Evolutionary conservation across 169 alveolate species (phyloP).

Genomic region (Plasmodium relictum): DNA sequence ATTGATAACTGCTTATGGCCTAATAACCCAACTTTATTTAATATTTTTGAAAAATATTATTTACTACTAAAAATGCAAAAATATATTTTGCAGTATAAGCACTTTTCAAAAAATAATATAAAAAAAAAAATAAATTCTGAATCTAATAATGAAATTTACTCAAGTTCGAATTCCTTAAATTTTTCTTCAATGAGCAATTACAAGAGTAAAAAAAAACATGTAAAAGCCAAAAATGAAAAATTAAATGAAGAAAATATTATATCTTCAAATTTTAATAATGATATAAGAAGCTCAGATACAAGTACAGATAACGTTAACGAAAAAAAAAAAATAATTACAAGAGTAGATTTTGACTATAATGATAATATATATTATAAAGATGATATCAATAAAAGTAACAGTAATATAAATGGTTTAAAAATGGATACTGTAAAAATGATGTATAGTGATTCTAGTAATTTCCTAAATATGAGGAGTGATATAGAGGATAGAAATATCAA

Average conservation of each 20-base stretch:
- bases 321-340: background rate
- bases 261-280: background rate
- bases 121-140: slow-evolving; percentile 54
- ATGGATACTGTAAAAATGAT: background rate
- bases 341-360: background rate
- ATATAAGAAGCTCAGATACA: background rate
- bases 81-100: slow-evolving; percentile 54
- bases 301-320: background rate
- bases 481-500: no score
- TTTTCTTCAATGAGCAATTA: slow-evolving; percentile 7
- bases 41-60: slow-evolving; percentile 64
- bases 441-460: background rate
- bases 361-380: background rate
- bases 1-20: slow-evolving; percentile 61
- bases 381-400: background rate
- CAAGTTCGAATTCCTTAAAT: slow-evolving; percentile 35
- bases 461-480: no score
- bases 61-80: slow-evolving; percentile 62
- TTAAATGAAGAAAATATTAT: background rate
- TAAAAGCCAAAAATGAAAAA: background rate
- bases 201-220: background rate
- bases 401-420: background rate
- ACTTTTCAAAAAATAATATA: slow-evolving; percentile 53
- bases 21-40: slow-evolving; percentile 50
- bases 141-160: slow-evolving; percentile 39